Percentiles rank a stretch among this genome's conserved stretches.
phyloP scores from a whole-genome alignment of 495 filamentous ascomycete genomes.

The Neurospora tetrasperma region DNA sequence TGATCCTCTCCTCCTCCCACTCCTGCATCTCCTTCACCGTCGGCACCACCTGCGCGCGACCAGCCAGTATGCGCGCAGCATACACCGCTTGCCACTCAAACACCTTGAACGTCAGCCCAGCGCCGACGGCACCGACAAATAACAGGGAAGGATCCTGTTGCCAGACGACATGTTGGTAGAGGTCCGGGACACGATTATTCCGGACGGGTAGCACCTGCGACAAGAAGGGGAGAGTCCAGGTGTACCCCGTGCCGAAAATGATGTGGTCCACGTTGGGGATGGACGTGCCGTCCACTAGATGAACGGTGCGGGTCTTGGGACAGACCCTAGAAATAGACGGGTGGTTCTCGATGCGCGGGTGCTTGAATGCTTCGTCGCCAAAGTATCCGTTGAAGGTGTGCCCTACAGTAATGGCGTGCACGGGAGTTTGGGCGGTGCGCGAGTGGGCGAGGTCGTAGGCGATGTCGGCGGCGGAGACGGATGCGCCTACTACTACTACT shows the following conservation, averaged over 20 bases:
- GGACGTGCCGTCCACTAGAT: slow-evolving; percentile 40
- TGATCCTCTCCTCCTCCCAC: slow-evolving; percentile 44
- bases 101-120: slow-evolving; percentile 28
- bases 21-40: slow-evolving; percentile 29
- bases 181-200: slow-evolving; percentile 44
- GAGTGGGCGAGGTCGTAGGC: slow-evolving; percentile 50
- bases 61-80: slow-evolving; percentile 25
- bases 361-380: slow-evolving; percentile 40
- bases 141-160: slow-evolving; percentile 30
- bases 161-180: slow-evolving; percentile 48
- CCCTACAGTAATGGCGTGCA: slow-evolving; percentile 24
- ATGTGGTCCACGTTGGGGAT: slow-evolving; percentile 43
- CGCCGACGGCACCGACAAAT: slow-evolving; percentile 24
- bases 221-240: slow-evolving; percentile 45
- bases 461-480: slow-evolving; percentile 65
- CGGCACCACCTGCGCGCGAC: slow-evolving; percentile 36
- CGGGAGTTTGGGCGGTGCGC: slow-evolving; percentile 18
- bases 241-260: slow-evolving; percentile 49
- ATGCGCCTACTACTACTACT: slow-evolving; percentile 60
- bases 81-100: slow-evolving; percentile 37
- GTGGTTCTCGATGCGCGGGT: slow-evolving; percentile 35
- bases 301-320: slow-evolving; percentile 21
- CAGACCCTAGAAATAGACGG: slow-evolving; percentile 35
- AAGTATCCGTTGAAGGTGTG: slow-evolving; percentile 41
- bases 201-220: slow-evolving; percentile 33